These are phyloP conservation scores for Arctium minus DNA, from an alignment of 129 eudicot genomes.

Conservation along the genomic window DNA sequence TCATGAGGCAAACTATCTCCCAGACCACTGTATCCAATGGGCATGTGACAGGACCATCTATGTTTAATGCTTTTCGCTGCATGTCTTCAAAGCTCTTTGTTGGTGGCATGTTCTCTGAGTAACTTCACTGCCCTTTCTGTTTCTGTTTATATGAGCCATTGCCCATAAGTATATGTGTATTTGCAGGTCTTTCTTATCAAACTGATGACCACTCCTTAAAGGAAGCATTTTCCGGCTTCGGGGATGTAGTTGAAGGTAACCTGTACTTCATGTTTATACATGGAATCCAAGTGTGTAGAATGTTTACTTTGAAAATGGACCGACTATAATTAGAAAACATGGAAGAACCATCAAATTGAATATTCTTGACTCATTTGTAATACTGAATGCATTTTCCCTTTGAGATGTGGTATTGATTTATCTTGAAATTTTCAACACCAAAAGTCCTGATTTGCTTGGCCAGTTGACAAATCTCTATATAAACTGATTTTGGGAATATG, in stretches of 20 bases:
- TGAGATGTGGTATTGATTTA: not conserved
- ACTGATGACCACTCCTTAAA: slow-evolving; percentile 21
- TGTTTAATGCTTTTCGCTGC: slow-evolving; percentile 54
- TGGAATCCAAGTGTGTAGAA: not conserved
- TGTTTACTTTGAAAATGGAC: not conserved
- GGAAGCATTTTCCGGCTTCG: slow-evolving; percentile 24
- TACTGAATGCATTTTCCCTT: not conserved
- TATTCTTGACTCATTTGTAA: not conserved
- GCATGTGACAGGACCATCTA: slow-evolving; percentile 17
- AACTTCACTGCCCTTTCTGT: not conserved
- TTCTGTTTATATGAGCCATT: not conserved
- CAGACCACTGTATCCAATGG: slow-evolving; percentile 26
- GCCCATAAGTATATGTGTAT: not conserved
- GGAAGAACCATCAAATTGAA: not conserved
- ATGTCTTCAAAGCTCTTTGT: slow-evolving; percentile 74
- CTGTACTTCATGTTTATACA: not conserved
- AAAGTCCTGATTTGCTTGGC: not conserved
- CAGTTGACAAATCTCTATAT: too few relatives aligned
- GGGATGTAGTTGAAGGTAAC: slow-evolving; percentile 45
- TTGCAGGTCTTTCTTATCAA: slow-evolving; percentile 33
- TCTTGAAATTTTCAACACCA: not conserved
- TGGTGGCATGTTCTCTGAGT: slow-evolving; percentile 46
- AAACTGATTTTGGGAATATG: too few relatives aligned
- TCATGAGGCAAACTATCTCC: slow-evolving; percentile 41
- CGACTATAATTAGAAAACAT: not conserved